Evolutionary conservation across 1,284 basidiomycete species (phyloP).

Genomic region (Moesziomyces parantarcticus): DNA sequence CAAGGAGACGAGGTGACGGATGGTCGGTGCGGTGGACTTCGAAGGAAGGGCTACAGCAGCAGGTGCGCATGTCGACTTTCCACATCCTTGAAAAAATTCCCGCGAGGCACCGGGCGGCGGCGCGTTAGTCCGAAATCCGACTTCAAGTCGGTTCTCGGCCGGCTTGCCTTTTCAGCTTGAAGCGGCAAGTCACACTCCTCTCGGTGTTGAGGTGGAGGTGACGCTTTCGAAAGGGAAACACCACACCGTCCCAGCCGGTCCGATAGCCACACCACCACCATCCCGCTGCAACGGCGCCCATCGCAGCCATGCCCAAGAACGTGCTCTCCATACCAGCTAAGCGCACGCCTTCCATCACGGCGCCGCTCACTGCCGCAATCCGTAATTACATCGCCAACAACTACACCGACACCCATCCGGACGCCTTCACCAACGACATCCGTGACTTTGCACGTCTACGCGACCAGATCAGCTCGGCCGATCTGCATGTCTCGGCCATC

Average conservation of each 20-base stretch:
- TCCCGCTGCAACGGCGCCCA: background rate
- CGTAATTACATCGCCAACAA: constrained; percentile 77
- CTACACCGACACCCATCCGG: constrained; percentile 83
- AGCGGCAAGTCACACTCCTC: too few species aligned
- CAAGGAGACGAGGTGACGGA: too few species aligned
- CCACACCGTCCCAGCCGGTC: too few species aligned
- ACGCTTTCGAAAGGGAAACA: too few species aligned
- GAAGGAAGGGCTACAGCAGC: too few species aligned
- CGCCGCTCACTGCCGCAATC: constrained; percentile 69
- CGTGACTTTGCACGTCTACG: constrained; percentile 78
- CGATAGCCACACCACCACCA: background rate
- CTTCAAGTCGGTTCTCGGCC: too few species aligned
- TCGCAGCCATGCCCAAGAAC: constrained; percentile 51
- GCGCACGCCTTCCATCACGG: constrained; percentile 39
- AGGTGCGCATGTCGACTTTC: too few species aligned
- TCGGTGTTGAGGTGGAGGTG: constrained; percentile 38
- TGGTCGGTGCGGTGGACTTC: too few species aligned
- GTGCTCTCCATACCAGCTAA: constrained; percentile 58
- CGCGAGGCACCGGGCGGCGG: too few species aligned
- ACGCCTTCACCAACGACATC: constrained; percentile 86
- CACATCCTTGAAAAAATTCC: too few species aligned
- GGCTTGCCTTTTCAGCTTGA: too few species aligned
- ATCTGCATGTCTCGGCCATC: constrained; percentile 68
- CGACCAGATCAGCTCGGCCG: constrained; percentile 71
- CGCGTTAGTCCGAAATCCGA: too few species aligned